A percentile compares a stretch with the other conserved stretches of the same genome.
Conservation (phyloP, 176 grass and related monocot genomes). For the Paspalum notatum region DNA sequence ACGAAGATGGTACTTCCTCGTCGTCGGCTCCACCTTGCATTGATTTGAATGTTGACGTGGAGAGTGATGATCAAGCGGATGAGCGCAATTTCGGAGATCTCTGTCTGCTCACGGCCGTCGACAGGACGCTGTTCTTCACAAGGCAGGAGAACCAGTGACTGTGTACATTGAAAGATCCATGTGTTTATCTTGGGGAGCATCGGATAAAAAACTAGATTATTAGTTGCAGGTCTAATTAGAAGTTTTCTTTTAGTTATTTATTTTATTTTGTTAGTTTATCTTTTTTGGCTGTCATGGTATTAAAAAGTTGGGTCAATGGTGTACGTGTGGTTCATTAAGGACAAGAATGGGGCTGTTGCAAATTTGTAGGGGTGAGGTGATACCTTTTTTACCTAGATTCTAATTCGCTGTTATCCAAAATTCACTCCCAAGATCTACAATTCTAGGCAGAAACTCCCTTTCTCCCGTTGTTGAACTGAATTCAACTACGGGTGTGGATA, state of each 20-base stretch:
- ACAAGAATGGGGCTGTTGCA: slow-evolving; percentile 23
- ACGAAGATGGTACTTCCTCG: slow-evolving; percentile 2
- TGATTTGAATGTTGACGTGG: slow-evolving; percentile 82
- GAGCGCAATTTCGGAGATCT: slow-evolving; percentile 40
- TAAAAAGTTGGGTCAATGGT: slow-evolving; percentile 23
- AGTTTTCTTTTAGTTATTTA: slow-evolving; percentile 9
- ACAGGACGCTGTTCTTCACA: slow-evolving; percentile 71
- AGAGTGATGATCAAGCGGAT: slow-evolving; percentile 38
- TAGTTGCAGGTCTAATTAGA: slow-evolving; percentile 29
- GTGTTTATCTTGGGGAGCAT: background rate
- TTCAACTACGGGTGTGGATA: too few relatives aligned
- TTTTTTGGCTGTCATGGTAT: background rate
- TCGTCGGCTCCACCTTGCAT: slow-evolving; percentile 52
- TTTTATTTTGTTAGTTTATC: background rate
- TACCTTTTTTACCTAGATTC: background rate
- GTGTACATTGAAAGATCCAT: slow-evolving; percentile 37
- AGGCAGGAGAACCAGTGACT: slow-evolving; percentile 48
- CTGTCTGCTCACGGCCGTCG: slow-evolving; percentile 65
- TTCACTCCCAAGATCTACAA: background rate
- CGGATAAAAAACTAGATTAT: slow-evolving; percentile 19
- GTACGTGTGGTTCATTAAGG: slow-evolving; percentile 17
- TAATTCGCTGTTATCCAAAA: background rate
- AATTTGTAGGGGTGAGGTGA: slow-evolving; percentile 24
- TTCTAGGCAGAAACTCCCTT: too few relatives aligned
- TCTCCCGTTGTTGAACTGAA: too few relatives aligned